phyloP scores from a whole-genome alignment of 495 filamentous ascomycete genomes.

The Oidiodendron maius region DNA sequence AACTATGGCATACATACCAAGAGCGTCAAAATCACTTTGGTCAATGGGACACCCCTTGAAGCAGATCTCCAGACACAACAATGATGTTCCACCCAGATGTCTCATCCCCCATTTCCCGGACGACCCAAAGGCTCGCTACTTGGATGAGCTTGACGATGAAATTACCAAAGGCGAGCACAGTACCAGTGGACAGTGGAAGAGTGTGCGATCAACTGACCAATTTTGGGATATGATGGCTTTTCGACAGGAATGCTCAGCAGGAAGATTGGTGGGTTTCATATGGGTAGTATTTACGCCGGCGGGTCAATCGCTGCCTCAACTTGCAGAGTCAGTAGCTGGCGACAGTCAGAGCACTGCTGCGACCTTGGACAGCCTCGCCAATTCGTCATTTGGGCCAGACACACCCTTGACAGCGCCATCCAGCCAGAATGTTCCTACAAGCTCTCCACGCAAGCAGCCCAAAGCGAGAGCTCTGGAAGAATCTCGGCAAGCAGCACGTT shows the following conservation, averaged over 20 bases:
- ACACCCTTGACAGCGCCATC: conserved; percentile 16
- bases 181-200: conserved; percentile 66
- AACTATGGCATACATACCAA: conserved; percentile 53
- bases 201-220: conserved; percentile 72
- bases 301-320: conserved; percentile 1
- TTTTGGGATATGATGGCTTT: conserved; percentile 99
- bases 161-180: conserved; percentile 45
- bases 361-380: conserved; percentile 22
- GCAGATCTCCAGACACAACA: conserved; percentile 52
- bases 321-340: conserved; percentile 3
- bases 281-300: conserved; percentile 77
- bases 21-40: conserved; percentile 40
- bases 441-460: background rate
- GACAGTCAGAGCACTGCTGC: conserved; percentile 24
- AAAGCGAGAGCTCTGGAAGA: background rate
- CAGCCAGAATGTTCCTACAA: conserved; percentile 3
- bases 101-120: conserved; percentile 90
- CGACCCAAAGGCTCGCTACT: conserved; percentile 89
- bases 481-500: conserved; percentile 1
- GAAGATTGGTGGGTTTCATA: conserved; percentile 84
- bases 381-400: background rate
- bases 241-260: conserved; percentile 90
- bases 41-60: conserved; percentile 47
- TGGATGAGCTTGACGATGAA: conserved; percentile 83
- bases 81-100: conserved; percentile 66